Evolutionary conservation across 164 flowering plant species (phyloP), one percentile per base, ranked within the genome.

Genomic region (Chimonanthus praecox): DNA sequence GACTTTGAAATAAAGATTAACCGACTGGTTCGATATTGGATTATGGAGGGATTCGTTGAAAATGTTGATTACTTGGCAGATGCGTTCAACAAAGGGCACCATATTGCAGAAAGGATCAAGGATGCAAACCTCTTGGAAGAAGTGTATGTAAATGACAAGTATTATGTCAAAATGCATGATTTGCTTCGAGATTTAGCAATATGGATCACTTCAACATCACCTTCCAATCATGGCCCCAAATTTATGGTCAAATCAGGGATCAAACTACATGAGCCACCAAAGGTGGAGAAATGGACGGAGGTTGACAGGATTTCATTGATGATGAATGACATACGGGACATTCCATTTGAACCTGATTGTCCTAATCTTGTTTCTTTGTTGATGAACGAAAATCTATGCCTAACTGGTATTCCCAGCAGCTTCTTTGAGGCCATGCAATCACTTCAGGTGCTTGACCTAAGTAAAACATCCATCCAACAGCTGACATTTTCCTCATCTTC

Each of bases 1-100:
- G 49, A 60, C 47, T 6, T 15, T 6, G 64, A 18, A 44, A 71
- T 71, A 49, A 46, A 66, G 1, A 47, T 48, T 45, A 43, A 60
- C 2, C 68, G 67, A 15, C 74, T 71, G 0, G 58, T 58, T 46
- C 16, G 21, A 20, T 67, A 8, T 15, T 71, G 70, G 71, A 7
- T 67, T 5, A 71, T 47, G 1, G 74, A 76, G 16, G 78, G 78
- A 16, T 58, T 71, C 6, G 7, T 70, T 49, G 65, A 4, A 9
- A 20, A 64, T 70, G 51, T 6, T 2, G 13, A 18, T 6, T 18
- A 50, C 47, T 69, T 69, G 15, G 46, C 3, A 58, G 73, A 58
- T 44, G 50, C 73, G n/a, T 43, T 9, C 6, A 18, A 60, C 11
- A 71, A 71, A 50, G 73, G 73, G 49, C 49, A 46, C n/a, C 3